Conservation (phyloP, 1,284 basidiomycete species). For the Stereum hirsutum region DNA sequence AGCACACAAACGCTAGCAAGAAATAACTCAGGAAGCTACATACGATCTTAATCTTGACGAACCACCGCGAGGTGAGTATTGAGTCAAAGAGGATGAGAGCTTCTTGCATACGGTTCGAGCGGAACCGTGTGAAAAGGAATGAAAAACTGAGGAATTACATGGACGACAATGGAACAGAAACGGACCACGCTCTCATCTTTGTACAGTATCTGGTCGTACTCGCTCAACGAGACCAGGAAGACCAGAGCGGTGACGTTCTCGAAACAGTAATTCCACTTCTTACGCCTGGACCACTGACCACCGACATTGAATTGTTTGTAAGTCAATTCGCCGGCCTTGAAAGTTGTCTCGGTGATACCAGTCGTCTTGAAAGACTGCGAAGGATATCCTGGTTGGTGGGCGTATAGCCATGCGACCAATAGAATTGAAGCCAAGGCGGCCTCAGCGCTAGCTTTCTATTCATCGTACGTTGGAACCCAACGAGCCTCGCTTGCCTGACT, state of each 20-base stretch:
- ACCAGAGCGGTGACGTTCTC: slow-evolving; percentile 94
- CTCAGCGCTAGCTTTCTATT: slow-evolving; percentile 67
- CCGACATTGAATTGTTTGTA: slow-evolving; percentile 78
- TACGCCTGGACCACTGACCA: slow-evolving; percentile 89
- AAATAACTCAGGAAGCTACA: slow-evolving; percentile 11
- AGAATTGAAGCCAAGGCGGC: no score
- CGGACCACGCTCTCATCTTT: slow-evolving; percentile 73
- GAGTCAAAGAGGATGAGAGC: slow-evolving; percentile 90
- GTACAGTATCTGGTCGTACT: slow-evolving; percentile 89
- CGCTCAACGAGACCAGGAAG: slow-evolving; percentile 88
- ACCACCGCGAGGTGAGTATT: slow-evolving; percentile 98
- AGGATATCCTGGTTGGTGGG: slow-evolving; percentile 89
- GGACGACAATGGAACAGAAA: slow-evolving; percentile 1
- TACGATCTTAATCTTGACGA: no score
- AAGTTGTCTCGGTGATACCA: slow-evolving; percentile 88
- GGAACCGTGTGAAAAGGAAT: background rate
- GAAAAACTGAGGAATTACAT: background rate
- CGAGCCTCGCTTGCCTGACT: slow-evolving; percentile 72
- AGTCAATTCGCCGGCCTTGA: slow-evolving; percentile 60
- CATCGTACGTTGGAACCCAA: slow-evolving; percentile 67
- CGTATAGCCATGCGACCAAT: slow-evolving; percentile 69
- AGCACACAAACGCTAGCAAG: no score
- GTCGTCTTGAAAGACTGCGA: slow-evolving; percentile 87
- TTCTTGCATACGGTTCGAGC: slow-evolving; percentile 91
- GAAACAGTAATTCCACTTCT: slow-evolving; percentile 95